Evolutionary conservation across 2,329 filamentous ascomycete species (phyloP).

Genomic region (Microsporum canis): DNA sequence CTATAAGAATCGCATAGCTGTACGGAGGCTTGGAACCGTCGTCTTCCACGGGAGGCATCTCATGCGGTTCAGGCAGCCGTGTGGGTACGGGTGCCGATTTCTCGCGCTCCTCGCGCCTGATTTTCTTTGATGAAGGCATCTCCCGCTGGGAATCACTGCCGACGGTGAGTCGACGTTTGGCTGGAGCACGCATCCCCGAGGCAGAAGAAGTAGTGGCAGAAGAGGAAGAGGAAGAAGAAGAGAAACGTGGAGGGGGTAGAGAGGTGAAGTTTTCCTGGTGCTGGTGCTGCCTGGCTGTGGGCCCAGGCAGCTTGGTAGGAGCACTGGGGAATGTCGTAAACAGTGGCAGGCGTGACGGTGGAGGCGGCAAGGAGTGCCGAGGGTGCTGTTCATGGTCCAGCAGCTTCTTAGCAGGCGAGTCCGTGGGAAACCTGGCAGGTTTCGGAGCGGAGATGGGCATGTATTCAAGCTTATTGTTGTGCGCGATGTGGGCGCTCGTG

Average conservation of each 20-base stretch:
- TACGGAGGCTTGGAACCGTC: slow-evolving; percentile 81
- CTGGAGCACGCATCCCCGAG: slow-evolving; percentile 33
- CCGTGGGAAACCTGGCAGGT: slow-evolving; percentile 35
- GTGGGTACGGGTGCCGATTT: slow-evolving; percentile 11
- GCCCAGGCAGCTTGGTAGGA: slow-evolving; percentile 11
- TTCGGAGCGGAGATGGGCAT: slow-evolving; percentile 48
- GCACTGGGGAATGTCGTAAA: slow-evolving; percentile 42
- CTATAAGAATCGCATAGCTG: slow-evolving; percentile 91
- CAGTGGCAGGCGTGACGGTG: slow-evolving; percentile 34
- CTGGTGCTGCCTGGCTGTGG: not conserved
- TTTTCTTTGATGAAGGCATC: slow-evolving; percentile 54
- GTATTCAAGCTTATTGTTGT: slow-evolving; percentile 39
- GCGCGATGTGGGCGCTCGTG: slow-evolving; percentile 29
- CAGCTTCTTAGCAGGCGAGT: slow-evolving; percentile 39
- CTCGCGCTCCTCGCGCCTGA: slow-evolving; percentile 46
- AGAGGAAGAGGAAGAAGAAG: not conserved
- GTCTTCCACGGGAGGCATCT: slow-evolving; percentile 73
- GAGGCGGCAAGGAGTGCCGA: slow-evolving; percentile 27
- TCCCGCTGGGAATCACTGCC: slow-evolving; percentile 66
- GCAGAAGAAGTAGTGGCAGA: slow-evolving; percentile 14
- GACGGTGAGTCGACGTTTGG: slow-evolving; percentile 51
- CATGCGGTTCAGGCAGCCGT: slow-evolving; percentile 56
- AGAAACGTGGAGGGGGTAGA: slow-evolving; percentile 10
- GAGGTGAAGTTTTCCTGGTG: slow-evolving; percentile 30
- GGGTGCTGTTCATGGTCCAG: slow-evolving; percentile 18